A percentile compares a stretch with the other conserved stretches of the same genome.
Evolutionary conservation across 75 land plant genomes (phyloP).

Genomic region (Adiantum capillusveneris): DNA sequence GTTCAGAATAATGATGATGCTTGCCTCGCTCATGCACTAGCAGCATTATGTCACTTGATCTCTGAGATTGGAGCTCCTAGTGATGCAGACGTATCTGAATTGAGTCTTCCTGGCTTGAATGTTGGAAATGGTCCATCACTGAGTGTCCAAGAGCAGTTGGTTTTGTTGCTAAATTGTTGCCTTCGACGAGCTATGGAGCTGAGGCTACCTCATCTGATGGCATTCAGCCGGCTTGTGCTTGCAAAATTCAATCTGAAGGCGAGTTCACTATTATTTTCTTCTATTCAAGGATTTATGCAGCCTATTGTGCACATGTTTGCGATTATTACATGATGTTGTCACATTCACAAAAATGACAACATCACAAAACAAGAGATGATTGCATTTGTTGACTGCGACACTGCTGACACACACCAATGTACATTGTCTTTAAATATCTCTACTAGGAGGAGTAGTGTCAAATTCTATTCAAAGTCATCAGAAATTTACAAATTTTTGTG

Average conservation of each 20-base stretch:
- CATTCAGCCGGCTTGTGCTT: conserved; percentile 76
- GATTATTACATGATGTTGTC: no score
- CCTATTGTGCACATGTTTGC: no score
- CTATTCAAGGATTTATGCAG: no score
- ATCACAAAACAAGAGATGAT: no score
- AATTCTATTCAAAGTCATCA: no score
- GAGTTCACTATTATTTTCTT: no score
- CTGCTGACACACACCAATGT: no score
- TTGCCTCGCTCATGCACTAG: conserved; percentile 84
- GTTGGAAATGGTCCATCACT: conserved; percentile 44
- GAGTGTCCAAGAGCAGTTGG: conserved; percentile 65
- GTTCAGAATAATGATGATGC: conserved; percentile 74
- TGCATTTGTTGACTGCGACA: no score
- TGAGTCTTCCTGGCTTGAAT: conserved; percentile 33
- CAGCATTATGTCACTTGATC: conserved; percentile 70
- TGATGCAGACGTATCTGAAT: conserved; percentile 40
- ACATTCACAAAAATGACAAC: no score
- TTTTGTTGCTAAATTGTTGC: conserved; percentile 59
- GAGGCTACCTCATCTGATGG: conserved; percentile 56
- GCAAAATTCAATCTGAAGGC: conserved; percentile 84
- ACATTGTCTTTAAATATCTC: no score
- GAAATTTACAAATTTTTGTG: no score
- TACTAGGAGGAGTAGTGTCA: no score
- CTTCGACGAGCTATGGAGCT: conserved; percentile 57
- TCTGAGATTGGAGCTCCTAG: conserved; percentile 60